A percentile compares a stretch with the other conserved stretches of the same genome.
Evolutionary conservation across 176 grass and related monocot genomes (phyloP).

Genomic region (Poa annua): DNA sequence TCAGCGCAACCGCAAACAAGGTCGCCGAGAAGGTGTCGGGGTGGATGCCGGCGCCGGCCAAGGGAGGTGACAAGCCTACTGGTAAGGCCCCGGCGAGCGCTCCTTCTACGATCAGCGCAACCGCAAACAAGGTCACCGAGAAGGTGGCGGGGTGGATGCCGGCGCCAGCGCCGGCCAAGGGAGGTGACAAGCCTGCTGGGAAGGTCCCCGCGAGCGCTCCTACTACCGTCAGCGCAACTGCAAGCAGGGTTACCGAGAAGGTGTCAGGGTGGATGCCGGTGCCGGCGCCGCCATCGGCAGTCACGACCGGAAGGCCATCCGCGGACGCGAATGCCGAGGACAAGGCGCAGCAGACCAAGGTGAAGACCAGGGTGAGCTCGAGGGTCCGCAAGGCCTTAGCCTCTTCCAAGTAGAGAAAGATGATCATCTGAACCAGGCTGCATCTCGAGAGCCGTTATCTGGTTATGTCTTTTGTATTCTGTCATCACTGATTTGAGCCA

Average conservation of each 20-base stretch:
- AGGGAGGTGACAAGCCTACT: background rate
- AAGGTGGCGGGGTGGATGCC: conserved; percentile 28
- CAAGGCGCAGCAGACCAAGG: conserved; percentile 20
- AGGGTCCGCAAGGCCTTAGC: conserved; percentile 33
- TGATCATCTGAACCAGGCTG: background rate
- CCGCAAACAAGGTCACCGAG: background rate
- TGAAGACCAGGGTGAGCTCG: conserved; percentile 42
- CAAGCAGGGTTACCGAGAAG: background rate
- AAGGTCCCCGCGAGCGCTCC: background rate
- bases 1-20: background rate
- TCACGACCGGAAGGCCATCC: background rate
- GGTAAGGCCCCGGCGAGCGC: background rate
- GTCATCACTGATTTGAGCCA: background rate
- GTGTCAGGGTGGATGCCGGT: conserved; percentile 17
- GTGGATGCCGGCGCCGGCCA: conserved; percentile 35
- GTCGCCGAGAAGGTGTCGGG: background rate
- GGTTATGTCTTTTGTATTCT: conserved; percentile 7
- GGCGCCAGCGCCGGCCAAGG: conserved; percentile 2
- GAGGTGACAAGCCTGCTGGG: no score
- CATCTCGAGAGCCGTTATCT: background rate
- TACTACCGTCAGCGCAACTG: background rate
- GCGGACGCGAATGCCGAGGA: background rate
- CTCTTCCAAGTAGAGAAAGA: conserved; percentile 43
- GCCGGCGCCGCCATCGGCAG: conserved; percentile 31
- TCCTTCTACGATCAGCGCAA: background rate